phyloP scores from a whole-genome alignment of 495 filamentous ascomycete genomes.

The Beverwykella pulmonaria region DNA sequence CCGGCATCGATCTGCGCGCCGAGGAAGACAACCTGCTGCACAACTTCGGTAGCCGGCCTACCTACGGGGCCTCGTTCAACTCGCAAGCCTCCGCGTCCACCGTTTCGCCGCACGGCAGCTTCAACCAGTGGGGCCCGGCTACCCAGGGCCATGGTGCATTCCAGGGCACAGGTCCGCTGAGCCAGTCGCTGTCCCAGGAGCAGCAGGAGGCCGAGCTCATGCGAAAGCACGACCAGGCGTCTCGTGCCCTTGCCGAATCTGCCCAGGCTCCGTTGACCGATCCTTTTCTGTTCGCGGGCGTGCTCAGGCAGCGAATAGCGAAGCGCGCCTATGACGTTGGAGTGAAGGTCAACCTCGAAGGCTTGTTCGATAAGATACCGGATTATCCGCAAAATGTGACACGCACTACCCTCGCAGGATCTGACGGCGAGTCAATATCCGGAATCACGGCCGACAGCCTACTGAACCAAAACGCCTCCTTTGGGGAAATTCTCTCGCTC shows the following conservation, averaged over 20 bases:
- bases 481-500: slow-evolving; percentile 75
- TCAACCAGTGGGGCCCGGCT: slow-evolving; percentile 54
- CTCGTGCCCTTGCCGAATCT: slow-evolving; percentile 53
- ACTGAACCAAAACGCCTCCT: slow-evolving; percentile 64
- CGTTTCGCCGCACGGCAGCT: slow-evolving; percentile 51
- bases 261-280: slow-evolving; percentile 60
- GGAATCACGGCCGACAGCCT: slow-evolving; percentile 62
- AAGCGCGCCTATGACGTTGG: slow-evolving; percentile 57
- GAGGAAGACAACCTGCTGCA: slow-evolving; percentile 75
- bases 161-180: slow-evolving; percentile 63
- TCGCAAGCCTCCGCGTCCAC: slow-evolving; percentile 46
- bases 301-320: slow-evolving; percentile 50
- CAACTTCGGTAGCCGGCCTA: slow-evolving; percentile 44
- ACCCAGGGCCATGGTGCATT: slow-evolving; percentile 48
- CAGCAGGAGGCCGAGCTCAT: slow-evolving; percentile 52
- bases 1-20: slow-evolving; percentile 80
- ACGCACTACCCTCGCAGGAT: slow-evolving; percentile 47
- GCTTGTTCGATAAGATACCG: slow-evolving; percentile 59
- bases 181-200: slow-evolving; percentile 53
- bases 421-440: slow-evolving; percentile 56
- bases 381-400: slow-evolving; percentile 38
- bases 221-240: slow-evolving; percentile 55
- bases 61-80: slow-evolving; percentile 50
- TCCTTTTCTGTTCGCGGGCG: slow-evolving; percentile 57
- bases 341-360: slow-evolving; percentile 65